These are phyloP conservation scores for Tricholoma sp. DNA, from an alignment of 768 basidiomycete species.

Conservation along the genomic window DNA sequence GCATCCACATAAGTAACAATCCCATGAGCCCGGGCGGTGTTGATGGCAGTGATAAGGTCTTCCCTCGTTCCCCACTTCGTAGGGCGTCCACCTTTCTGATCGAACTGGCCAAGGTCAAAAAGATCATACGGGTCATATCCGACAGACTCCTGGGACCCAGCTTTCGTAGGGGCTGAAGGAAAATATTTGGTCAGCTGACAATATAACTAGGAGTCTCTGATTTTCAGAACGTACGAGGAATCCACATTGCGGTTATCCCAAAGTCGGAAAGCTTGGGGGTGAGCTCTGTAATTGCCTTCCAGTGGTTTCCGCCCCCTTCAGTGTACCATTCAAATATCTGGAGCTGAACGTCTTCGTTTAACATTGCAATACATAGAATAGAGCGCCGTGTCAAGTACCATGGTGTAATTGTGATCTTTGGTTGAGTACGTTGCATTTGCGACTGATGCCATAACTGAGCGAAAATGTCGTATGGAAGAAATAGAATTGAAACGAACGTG, in stretches of 20 bases:
- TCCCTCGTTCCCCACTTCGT: not conserved
- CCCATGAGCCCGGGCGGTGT: not conserved
- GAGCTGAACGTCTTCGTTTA: not conserved
- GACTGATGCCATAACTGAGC: not conserved
- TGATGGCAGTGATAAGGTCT: not conserved
- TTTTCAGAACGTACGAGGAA: not conserved
- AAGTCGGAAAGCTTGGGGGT: not conserved
- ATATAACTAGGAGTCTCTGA: not conserved
- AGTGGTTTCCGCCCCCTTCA: not conserved
- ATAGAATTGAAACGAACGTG: not conserved
- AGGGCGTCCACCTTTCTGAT: not conserved
- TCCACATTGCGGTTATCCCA: not conserved
- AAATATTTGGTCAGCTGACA: not conserved
- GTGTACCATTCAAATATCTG: not conserved
- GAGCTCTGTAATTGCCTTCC: not conserved
- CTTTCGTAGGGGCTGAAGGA: not conserved
- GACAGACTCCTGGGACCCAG: not conserved
- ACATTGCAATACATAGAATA: not conserved
- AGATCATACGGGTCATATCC: not conserved
- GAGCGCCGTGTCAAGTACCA: not conserved
- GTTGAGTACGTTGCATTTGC: not conserved
- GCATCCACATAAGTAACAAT: not conserved
- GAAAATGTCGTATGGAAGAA: not conserved
- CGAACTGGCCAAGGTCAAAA: not conserved
- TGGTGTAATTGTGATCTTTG: not conserved